Evolutionary conservation across 345 rosid genomes (phyloP), one percentile per base, ranked within the genome.

Genomic region (Nasturtium officinale): DNA sequence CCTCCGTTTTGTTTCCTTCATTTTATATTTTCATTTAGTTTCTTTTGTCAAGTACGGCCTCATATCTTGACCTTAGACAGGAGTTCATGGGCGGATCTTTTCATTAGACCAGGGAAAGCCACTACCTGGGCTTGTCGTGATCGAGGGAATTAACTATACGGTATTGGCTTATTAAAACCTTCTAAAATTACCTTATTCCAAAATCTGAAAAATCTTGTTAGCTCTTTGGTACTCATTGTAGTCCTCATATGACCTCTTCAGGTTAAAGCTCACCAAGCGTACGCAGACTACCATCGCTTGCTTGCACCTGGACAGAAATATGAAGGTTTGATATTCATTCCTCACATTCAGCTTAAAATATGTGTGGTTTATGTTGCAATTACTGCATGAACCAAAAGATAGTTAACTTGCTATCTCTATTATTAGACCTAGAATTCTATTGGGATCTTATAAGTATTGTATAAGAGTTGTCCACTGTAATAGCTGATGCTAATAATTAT

Each of bases 71-170:
- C 67, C 45, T 51, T 74, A 95, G 96, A 88, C 85, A 74, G 99
- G 96, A 83, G 85, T 94, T 72, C 96, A 88, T 79, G 99, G 97
- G 56, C 82, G 91, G 79, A 85, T 94, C 69, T 89, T 83, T 82
- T 90, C 99, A 61, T 81, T 88, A 21, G 87, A 86, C 73, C 74
- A 79, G 47, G 93, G 93, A 81, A 89, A 82, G 79, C 93, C 96
- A 12, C 81, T 91, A 28, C 93, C 90, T 77, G 96, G 93, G 5
- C 66, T 67, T 59, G 80, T 91, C 78, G 77, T 67, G 21, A 76
- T 91, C 71, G 78, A 79, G 69, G 96, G 91, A 80, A 88, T 95
- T 68, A 88, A 94, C 80, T 83, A 87, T 80, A 88, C 89, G 78
- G 97, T 91, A 79, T 38, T 12, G 10, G 11, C 29, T 29, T 52